Evolutionary conservation across 305 asterid genomes (phyloP).

Genomic region (Fraxinus paxiana): DNA sequence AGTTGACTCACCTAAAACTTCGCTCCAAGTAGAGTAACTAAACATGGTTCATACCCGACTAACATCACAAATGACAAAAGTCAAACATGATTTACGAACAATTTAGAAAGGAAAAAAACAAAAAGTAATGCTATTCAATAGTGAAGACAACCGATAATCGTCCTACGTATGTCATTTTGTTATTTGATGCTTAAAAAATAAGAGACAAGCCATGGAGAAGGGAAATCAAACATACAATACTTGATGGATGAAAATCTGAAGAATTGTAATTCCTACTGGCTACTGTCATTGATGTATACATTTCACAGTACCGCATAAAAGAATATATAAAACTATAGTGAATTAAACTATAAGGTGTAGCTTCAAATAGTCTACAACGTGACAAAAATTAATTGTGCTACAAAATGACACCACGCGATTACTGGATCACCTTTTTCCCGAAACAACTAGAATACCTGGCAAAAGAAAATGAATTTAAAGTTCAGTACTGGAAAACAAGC

Average conservation of each 20-base stretch:
- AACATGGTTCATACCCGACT: background rate
- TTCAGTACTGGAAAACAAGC: background rate
- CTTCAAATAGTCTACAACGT: constrained; percentile 24
- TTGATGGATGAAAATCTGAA: background rate
- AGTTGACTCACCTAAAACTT: background rate
- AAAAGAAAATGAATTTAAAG: constrained; percentile 2
- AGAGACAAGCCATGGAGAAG: background rate
- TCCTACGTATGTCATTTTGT: background rate
- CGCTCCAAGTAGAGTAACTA: background rate
- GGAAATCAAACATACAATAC: constrained; percentile 11
- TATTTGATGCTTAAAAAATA: background rate
- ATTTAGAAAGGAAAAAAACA: background rate
- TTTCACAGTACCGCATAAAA: constrained; percentile 23
- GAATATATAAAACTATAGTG: constrained; percentile 27
- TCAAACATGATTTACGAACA: background rate
- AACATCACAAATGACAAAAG: background rate
- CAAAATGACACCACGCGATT: constrained; percentile 31
- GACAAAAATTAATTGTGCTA: constrained; percentile 23
- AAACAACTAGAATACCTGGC: constrained; percentile 26
- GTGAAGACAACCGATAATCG: background rate
- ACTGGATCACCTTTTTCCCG: constrained; percentile 22
- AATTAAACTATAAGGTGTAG: constrained; percentile 31
- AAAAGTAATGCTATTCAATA: background rate
- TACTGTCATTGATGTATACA: constrained; percentile 26
- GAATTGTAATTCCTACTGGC: constrained; percentile 16